Evolutionary conservation across 352 stramenopile genomes (phyloP).

Genomic region (Pythium volutum): DNA sequence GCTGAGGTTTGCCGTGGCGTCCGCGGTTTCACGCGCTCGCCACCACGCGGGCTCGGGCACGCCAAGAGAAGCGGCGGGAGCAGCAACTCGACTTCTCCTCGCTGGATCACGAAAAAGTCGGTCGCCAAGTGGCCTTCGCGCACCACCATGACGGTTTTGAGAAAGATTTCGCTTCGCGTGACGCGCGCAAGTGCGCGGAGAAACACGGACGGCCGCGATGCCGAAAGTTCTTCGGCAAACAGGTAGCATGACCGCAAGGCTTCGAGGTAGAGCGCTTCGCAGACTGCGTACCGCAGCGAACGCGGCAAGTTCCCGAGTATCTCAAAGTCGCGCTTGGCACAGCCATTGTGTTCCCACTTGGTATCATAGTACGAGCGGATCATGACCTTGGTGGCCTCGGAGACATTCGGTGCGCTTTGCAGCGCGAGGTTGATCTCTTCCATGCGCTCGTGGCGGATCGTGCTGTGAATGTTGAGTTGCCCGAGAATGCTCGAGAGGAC

Average conservation of each 20-base stretch:
- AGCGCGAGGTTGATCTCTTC: constrained; percentile 63
- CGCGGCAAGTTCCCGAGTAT: constrained; percentile 46
- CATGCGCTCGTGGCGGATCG: constrained; percentile 48
- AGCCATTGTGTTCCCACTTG: constrained; percentile 75
- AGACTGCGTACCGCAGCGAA: constrained; percentile 37
- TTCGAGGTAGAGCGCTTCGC: constrained; percentile 31
- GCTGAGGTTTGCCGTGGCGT: neutral
- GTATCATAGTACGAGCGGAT: constrained; percentile 65
- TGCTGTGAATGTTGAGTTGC: constrained; percentile 45
- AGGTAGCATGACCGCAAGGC: constrained; percentile 30
- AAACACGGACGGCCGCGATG: constrained; percentile 17
- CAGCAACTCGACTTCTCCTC: constrained; percentile 50
- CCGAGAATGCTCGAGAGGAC: constrained; percentile 54
- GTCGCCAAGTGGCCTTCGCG: constrained; percentile 47
- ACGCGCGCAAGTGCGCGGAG: constrained; percentile 25
- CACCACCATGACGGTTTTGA: constrained; percentile 52
- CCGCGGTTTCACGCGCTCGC: neutral
- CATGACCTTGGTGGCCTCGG: constrained; percentile 44
- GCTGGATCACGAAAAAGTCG: constrained; percentile 65
- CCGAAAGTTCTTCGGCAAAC: constrained; percentile 15
- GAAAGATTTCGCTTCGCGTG: constrained; percentile 53
- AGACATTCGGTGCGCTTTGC: constrained; percentile 38
- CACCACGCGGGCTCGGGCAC: neutral
- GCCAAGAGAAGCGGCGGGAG: constrained; percentile 27
- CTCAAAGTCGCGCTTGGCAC: constrained; percentile 46